phyloP scores from a whole-genome alignment of 306 rosid species.

The Vigna nakashimae region DNA sequence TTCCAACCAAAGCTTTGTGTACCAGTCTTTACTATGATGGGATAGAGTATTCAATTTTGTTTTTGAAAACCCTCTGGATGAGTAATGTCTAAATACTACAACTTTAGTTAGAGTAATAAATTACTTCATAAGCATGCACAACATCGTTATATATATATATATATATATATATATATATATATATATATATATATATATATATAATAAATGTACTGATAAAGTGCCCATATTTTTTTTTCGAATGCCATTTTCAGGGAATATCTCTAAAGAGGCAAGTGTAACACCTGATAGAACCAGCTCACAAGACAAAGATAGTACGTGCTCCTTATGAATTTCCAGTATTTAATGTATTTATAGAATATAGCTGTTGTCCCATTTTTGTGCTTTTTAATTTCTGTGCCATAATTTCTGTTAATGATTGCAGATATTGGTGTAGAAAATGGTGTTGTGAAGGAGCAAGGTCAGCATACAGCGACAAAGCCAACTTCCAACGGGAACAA shows the following conservation, averaged over 20 bases:
- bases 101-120: neutral
- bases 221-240: neutral
- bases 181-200: no score
- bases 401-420: conserved; percentile 37
- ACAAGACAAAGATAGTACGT: conserved; percentile 59
- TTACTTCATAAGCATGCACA: neutral
- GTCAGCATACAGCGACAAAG: conserved; percentile 54
- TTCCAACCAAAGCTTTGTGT: neutral
- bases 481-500: conserved; percentile 63
- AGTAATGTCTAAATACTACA: neutral
- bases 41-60: neutral
- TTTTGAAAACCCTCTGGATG: conserved; percentile 14
- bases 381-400: conserved; percentile 16
- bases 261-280: conserved; percentile 44
- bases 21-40: neutral
- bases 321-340: conserved; percentile 24
- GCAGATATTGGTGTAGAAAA: conserved; percentile 58
- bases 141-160: no score
- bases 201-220: neutral
- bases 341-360: conserved; percentile 14
- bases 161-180: no score
- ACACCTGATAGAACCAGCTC: conserved; percentile 48
- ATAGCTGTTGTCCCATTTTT: conserved; percentile 3
- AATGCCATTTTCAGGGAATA: conserved; percentile 47
- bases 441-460: conserved; percentile 58